Percentiles rank a stretch among this genome's conserved stretches.
phyloP scores from a whole-genome alignment of 345 rosid species.

The Eucalyptus marginata region DNA sequence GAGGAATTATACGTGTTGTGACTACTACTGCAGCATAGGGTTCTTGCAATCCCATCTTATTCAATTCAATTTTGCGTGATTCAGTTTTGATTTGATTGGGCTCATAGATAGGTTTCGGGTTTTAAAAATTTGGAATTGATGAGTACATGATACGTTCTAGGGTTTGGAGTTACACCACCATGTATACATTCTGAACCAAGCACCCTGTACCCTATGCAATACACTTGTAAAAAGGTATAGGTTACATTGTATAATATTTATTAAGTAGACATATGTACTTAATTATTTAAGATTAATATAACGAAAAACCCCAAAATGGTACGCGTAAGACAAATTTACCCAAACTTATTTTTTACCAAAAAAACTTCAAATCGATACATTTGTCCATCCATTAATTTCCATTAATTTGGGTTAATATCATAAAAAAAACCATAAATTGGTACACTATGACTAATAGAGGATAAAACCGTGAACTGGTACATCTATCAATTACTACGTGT shows the following conservation, averaged over 20 bases:
- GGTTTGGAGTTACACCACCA: background rate
- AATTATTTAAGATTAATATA: background rate
- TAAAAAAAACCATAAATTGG: rapidly evolving
- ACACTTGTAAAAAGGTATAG: background rate
- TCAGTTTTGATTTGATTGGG: background rate
- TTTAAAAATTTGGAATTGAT: too few species aligned
- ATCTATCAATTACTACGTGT: too few species aligned
- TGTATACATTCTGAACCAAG: rapidly evolving
- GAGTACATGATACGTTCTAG: background rate
- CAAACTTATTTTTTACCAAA: too few species aligned
- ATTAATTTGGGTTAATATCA: too few species aligned
- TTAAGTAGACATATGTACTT: background rate
- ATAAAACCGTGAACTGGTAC: rapidly evolving
- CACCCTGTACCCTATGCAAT: background rate
- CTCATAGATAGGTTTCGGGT: background rate
- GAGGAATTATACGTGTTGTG: background rate
- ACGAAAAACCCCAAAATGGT: too few species aligned
- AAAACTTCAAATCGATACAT: too few species aligned
- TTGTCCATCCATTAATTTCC: too few species aligned
- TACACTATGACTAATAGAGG: too few species aligned
- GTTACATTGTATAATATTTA: background rate
- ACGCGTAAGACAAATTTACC: too few species aligned
- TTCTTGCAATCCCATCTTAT: background rate
- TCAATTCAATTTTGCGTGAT: background rate
- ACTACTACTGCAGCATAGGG: background rate